Conservation (phyloP, 768 basidiomycete species). For the Naganishia kalamii region DNA sequence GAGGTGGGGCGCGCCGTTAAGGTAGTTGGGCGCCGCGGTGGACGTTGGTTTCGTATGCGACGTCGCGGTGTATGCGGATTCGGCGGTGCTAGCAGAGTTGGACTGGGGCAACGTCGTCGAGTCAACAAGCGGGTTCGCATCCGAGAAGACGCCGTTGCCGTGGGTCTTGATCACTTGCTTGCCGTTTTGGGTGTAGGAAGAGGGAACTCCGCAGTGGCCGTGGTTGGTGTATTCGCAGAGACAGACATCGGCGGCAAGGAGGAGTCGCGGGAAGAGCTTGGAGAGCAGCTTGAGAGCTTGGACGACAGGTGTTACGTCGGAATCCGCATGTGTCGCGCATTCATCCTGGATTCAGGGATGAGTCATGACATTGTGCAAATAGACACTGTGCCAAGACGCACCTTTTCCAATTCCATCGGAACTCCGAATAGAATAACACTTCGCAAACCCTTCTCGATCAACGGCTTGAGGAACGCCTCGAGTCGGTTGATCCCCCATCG, state of each 20-base stretch:
- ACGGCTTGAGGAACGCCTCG: slow-evolving; percentile 74
- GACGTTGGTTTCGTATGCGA: slow-evolving; percentile 26
- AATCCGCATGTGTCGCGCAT: slow-evolving; percentile 81
- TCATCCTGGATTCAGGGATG: slow-evolving; percentile 56
- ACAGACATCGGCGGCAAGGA: slow-evolving; percentile 91
- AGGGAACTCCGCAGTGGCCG: slow-evolving; percentile 75
- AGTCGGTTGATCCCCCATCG: slow-evolving; percentile 93
- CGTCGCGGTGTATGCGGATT: slow-evolving; percentile 26
- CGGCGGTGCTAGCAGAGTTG: slow-evolving; percentile 25
- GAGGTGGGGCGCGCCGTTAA: slow-evolving; percentile 45
- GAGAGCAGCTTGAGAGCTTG: slow-evolving; percentile 77
- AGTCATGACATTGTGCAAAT: not conserved
- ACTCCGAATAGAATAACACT: slow-evolving; percentile 95
- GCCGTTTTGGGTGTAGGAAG: slow-evolving; percentile 23
- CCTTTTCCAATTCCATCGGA: slow-evolving; percentile 72
- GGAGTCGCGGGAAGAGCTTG: slow-evolving; percentile 69
- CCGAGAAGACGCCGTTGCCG: slow-evolving; percentile 8
- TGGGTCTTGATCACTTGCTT: not conserved
- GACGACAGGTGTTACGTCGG: slow-evolving; percentile 83
- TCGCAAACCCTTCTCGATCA: slow-evolving; percentile 79
- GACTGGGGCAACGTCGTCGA: slow-evolving; percentile 3
- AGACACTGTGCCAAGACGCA: slow-evolving; percentile 35
- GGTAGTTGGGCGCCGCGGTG: slow-evolving; percentile 15
- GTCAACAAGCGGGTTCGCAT: slow-evolving; percentile 6
- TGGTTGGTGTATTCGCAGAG: slow-evolving; percentile 99